phyloP scores from a whole-genome alignment of 1,284 basidiomycete species.

The Ceratobasidium sp. region DNA sequence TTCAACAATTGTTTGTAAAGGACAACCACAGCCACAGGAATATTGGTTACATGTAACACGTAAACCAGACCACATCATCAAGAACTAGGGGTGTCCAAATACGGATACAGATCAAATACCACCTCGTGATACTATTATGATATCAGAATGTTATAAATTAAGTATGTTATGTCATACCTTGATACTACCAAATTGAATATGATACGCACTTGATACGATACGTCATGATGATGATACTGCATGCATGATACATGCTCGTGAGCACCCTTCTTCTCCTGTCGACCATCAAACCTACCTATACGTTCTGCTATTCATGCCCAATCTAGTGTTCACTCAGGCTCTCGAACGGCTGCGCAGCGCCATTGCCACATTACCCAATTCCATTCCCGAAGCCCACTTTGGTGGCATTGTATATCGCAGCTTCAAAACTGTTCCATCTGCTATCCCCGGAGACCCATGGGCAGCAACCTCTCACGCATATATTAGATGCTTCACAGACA shows the following conservation, averaged over 20 bases:
- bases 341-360: background rate
- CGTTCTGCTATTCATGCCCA: background rate
- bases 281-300: background rate
- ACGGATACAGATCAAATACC: background rate
- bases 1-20: too few relatives aligned
- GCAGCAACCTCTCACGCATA: background rate
- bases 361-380: background rate
- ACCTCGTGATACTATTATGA: background rate
- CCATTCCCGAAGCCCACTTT: background rate
- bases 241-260: background rate
- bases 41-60: background rate
- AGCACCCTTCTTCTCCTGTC: background rate
- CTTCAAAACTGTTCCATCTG: background rate
- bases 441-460: background rate
- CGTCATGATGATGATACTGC: background rate
- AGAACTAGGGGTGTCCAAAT: slow-evolving; percentile 10
- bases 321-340: background rate
- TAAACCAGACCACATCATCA: background rate
- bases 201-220: background rate
- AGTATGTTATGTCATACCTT: background rate
- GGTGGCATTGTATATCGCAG: slow-evolving; percentile 1
- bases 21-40: too few relatives aligned
- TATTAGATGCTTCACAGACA: background rate
- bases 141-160: background rate
- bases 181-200: background rate